These are phyloP conservation scores for Petunia hybrid DNA, from an alignment of 305 asterid genomes.

Conservation along the genomic window DNA sequence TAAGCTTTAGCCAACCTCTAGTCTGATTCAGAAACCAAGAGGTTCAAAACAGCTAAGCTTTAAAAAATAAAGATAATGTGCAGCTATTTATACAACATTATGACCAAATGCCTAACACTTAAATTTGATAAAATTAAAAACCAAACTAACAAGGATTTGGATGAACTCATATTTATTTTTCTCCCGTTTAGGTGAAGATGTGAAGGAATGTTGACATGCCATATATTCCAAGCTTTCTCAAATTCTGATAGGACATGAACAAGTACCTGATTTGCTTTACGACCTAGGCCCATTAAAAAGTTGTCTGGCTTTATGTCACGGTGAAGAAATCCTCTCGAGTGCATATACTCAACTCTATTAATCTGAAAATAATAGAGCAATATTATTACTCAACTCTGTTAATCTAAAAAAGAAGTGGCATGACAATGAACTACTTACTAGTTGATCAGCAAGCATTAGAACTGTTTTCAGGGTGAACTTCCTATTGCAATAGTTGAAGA, in stretches of 20 bases:
- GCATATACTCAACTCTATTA: constrained; percentile 98
- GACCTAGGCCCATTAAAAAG: constrained; percentile 97
- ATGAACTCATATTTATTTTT: neutral
- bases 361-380: constrained; percentile 54
- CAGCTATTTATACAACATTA: neutral
- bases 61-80: neutral
- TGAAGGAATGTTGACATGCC: constrained; percentile 24
- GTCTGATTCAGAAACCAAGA: neutral
- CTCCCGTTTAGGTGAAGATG: neutral
- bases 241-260: neutral
- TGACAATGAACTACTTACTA: constrained; percentile 59
- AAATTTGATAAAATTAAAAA: constrained; percentile 1
- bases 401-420: constrained; percentile 11
- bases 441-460: constrained; percentile 95
- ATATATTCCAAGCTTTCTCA: constrained; percentile 6
- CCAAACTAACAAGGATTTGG: neutral
- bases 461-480: constrained; percentile 90
- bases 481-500: constrained; percentile 91
- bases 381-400: neutral
- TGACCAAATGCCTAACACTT: neutral
- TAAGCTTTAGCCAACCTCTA: neutral
- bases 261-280: constrained; percentile 95
- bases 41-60: neutral
- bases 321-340: constrained; percentile 97
- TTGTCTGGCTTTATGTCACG: constrained; percentile 99